Percentiles rank a stretch among this genome's conserved stretches.
These are phyloP conservation scores for Penicillium manginii DNA, from an alignment of 495 filamentous ascomycete species.

Conservation along the genomic window DNA sequence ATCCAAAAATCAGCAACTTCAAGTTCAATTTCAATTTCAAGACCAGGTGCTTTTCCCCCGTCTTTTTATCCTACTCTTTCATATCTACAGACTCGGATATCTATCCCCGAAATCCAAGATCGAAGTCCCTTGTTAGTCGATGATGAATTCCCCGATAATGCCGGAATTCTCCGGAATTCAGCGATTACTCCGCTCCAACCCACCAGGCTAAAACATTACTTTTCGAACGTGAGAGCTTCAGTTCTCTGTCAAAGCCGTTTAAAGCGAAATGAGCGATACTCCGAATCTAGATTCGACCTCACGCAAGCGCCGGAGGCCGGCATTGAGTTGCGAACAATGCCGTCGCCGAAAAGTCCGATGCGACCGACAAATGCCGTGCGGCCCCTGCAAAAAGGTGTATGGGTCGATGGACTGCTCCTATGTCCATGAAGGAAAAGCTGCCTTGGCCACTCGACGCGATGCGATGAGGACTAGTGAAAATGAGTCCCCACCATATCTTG, in stretches of 20 bases:
- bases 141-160: constrained; percentile 8
- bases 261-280: background rate
- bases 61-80: no score
- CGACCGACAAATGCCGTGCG: constrained; percentile 46
- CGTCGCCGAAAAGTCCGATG: constrained; percentile 50
- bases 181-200: background rate
- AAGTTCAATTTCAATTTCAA: no score
- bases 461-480: constrained; percentile 4
- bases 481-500: constrained; percentile 5
- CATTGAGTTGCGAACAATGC: constrained; percentile 48
- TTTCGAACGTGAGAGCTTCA: background rate
- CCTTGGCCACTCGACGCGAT: constrained; percentile 14
- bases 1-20: no score
- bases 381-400: constrained; percentile 38
- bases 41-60: no score
- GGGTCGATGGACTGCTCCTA: constrained; percentile 29
- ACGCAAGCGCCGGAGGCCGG: constrained; percentile 44
- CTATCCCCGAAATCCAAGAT: no score
- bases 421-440: constrained; percentile 24
- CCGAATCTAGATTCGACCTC: constrained; percentile 5
- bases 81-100: no score
- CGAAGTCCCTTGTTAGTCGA: background rate
- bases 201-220: background rate
- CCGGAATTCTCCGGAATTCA: constrained; percentile 17
- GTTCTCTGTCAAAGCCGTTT: background rate